Conservation (phyloP, 2,329 filamentous ascomycete genomes). For the Xenosphaeropsis pyriputrescens region DNA sequence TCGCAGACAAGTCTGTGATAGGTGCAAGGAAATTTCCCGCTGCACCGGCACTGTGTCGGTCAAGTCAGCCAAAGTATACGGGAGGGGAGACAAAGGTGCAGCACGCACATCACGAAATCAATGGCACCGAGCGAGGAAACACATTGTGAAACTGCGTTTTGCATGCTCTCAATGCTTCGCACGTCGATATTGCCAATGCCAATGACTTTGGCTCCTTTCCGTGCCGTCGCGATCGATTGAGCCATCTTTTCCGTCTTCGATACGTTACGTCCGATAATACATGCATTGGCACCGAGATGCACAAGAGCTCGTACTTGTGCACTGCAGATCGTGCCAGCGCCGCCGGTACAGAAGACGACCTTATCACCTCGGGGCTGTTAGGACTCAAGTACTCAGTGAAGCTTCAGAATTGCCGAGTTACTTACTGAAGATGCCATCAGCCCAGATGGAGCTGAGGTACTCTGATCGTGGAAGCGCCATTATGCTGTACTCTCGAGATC, state of each 20-base stretch:
- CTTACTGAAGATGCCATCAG: conserved; percentile 73
- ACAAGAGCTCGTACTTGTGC: conserved; percentile 88
- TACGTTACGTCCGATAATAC: conserved; percentile 80
- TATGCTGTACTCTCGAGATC: not conserved
- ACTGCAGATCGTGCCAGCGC: conserved; percentile 85
- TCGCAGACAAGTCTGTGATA: conserved; percentile 65
- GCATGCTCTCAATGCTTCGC: conserved; percentile 53
- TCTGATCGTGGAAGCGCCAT: conserved; percentile 61
- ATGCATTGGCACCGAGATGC: conserved; percentile 80
- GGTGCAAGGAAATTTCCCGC: conserved; percentile 92
- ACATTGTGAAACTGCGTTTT: conserved; percentile 64
- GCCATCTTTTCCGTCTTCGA: conserved; percentile 77
- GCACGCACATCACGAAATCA: conserved; percentile 74
- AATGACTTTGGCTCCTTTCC: conserved; percentile 69
- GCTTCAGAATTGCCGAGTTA: not conserved
- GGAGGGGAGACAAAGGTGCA: not conserved
- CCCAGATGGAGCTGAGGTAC: conserved; percentile 75
- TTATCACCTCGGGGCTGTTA: conserved; percentile 48
- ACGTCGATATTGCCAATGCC: conserved; percentile 75
- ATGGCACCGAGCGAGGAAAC: conserved; percentile 73
- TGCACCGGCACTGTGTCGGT: conserved; percentile 57
- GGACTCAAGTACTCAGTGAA: no score
- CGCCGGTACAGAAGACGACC: conserved; percentile 90
- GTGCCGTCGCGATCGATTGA: conserved; percentile 65
- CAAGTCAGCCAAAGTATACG: not conserved